Evolutionary conservation across 306 rosid species (phyloP), one percentile per base, ranked within the genome.

Genomic region (Cicer yamashitae): DNA sequence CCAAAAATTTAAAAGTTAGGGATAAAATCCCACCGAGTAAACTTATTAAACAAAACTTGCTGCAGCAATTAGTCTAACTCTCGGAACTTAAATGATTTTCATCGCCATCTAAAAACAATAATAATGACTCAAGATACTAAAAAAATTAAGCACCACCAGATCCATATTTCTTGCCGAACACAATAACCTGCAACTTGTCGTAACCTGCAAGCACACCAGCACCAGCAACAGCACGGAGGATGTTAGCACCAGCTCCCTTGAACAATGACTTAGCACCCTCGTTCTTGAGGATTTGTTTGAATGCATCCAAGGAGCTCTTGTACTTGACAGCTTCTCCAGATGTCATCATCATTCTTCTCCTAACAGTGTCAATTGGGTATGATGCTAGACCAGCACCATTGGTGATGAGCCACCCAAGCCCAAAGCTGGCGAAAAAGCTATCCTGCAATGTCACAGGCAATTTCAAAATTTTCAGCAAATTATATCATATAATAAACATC

Each of bases 341-440:
- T 17, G 98, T 93, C 98, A 93, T 93, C 98, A 93, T 93, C 94
- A 93, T 93, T 93, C 98, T 91, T 93, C 97, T 91, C 50, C 96
- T 87, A 2, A 93, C 98, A 0, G 98, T 91, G 88, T 93, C 98
- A 79, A 91, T 83, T 11, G 97, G 97, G 89, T 93, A 93, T 51
- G 98, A 88, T 52, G 96, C 98, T 18, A 93, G 85, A 76, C 98
- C 96, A 1, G 96, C 96, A 65, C 98, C 96, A 38, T 89, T 93
- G 75, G 98, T 93, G 76, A 93, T 90, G 75, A 93, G 86, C 98
- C 98, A 93, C 15, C 98, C 93, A 2, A 93, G 94, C 68, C 90
- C 98, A 85, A 93, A 93, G 70, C 96, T 93, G 15, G 98, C 92
- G 4, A 93, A 88, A 80, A 93, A 93, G 77, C 94, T 90, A 85